Conservation (phyloP, 176 grass and related monocot species). For the Themeda triandra region DNA sequence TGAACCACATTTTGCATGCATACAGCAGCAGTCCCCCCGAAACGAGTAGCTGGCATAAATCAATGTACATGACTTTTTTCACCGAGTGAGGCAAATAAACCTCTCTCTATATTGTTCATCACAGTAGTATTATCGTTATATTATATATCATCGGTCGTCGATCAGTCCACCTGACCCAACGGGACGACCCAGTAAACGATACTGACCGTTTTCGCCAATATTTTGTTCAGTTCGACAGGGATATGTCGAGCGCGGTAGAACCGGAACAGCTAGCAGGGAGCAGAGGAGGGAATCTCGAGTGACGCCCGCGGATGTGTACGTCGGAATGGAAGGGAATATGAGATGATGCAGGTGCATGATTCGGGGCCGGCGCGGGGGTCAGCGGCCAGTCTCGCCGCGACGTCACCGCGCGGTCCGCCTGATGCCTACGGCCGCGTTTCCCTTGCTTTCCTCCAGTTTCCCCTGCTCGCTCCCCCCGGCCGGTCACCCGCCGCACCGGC, state of each 20-base stretch:
- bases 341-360: background rate
- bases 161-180: background rate
- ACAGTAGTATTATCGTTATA: too few species aligned
- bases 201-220: background rate
- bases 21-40: too few species aligned
- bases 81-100: too few species aligned
- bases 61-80: too few species aligned
- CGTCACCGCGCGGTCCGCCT: background rate
- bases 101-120: too few species aligned
- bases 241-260: background rate
- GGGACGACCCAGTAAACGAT: background rate
- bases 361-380: background rate
- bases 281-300: background rate
- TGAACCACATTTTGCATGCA: too few species aligned
- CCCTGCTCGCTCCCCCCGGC: background rate
- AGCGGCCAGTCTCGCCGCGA: slow-evolving; percentile 18
- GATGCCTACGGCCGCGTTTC: slow-evolving; percentile 27
- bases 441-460: background rate
- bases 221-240: background rate
- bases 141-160: too few species aligned
- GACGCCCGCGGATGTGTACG: slow-evolving; percentile 5
- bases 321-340: background rate
- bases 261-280: background rate
- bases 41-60: too few species aligned
- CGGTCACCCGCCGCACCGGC: background rate